Evolutionary conservation across 2,329 filamentous ascomycete genomes (phyloP), one percentile per base, ranked within the genome.

Genomic region (Aspergillus sp.): DNA sequence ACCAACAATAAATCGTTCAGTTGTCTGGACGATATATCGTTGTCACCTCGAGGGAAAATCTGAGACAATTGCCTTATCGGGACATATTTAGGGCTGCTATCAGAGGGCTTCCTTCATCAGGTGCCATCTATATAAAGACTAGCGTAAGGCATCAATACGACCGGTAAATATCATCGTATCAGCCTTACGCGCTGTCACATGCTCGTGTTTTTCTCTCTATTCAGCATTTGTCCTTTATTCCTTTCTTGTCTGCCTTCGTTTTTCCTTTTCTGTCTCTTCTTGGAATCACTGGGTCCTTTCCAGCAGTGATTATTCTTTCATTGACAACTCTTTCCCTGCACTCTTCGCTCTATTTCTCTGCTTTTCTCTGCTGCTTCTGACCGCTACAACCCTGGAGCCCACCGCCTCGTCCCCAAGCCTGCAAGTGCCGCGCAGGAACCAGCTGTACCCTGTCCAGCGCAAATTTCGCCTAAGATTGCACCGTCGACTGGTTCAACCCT

Each of bases 81-180:
- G 44, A 22, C 15, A 9, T 3, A 39, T 0, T 23, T 52, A 54
- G 52, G 52, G 52, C 44, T 50, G 43, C 10, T 43, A 47, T 37
- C 43, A 39, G 32, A 54, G 52, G 52, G 52, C 41, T 53, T 43
- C 10, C 9, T 13, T 20, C 12, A 43, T 22, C 51, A 51, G 49
- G 51, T 53, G 51, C 37, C 9, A 7, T 20, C 17, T 17, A 20
- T 39, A 39, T 39, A 7, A 19, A 15, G 37, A 39, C 10, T 30
- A 19, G 15, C 4, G 37, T 19, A 19, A 22, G 37, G 37, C 17
- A 39, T 39, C 12, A 39, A 39, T 20, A 39, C 37, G 9, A 4
- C 4, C 10, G 10, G 25, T 12, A 39, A 12, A 22, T 10, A 39
- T 39, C 2, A 6, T n/a, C 4, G 33, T 37, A 37, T 37, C 33